phyloP scores from a whole-genome alignment of 2,329 filamentous ascomycete genomes.

The Penicillium sp. region DNA sequence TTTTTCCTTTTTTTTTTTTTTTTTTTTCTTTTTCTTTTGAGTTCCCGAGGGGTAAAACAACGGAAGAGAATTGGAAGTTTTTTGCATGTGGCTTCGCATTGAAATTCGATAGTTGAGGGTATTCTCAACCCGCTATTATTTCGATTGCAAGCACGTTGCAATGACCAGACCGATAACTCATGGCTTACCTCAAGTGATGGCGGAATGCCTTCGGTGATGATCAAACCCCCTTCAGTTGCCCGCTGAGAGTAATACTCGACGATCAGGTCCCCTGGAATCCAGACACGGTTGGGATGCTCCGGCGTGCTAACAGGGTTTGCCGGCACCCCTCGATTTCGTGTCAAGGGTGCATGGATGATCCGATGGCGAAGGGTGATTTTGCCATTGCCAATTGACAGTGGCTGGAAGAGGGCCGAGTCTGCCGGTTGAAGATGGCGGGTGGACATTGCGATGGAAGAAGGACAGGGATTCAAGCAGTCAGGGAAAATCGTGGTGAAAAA shows the following conservation, averaged over 20 bases:
- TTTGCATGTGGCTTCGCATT: no score
- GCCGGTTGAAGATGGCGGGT: slow-evolving; percentile 17
- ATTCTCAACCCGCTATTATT: no score
- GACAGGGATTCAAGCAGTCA: background rate
- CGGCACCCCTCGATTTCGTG: slow-evolving; percentile 49
- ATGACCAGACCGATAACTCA: slow-evolving; percentile 3
- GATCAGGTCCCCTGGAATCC: slow-evolving; percentile 42
- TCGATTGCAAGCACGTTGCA: no score
- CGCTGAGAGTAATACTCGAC: slow-evolving; percentile 39
- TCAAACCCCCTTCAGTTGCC: slow-evolving; percentile 31
- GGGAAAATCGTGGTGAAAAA: no score
- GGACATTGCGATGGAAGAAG: slow-evolving; percentile 14
- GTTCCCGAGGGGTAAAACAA: no score
- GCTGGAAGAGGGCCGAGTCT: slow-evolving; percentile 39
- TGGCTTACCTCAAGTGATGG: slow-evolving; percentile 34
- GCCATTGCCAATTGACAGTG: slow-evolving; percentile 43
- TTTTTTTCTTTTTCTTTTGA: no score
- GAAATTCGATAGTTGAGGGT: no score
- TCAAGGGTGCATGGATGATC: slow-evolving; percentile 49
- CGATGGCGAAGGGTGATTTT: slow-evolving; percentile 47
- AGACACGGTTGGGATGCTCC: slow-evolving; percentile 46
- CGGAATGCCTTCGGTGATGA: slow-evolving; percentile 36
- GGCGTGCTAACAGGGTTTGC: slow-evolving; percentile 37
- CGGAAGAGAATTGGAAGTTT: no score
- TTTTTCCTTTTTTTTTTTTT: no score